Evolutionary conservation across 768 basidiomycete genomes (phyloP).

Genomic region (Mycena chlorophos): DNA sequence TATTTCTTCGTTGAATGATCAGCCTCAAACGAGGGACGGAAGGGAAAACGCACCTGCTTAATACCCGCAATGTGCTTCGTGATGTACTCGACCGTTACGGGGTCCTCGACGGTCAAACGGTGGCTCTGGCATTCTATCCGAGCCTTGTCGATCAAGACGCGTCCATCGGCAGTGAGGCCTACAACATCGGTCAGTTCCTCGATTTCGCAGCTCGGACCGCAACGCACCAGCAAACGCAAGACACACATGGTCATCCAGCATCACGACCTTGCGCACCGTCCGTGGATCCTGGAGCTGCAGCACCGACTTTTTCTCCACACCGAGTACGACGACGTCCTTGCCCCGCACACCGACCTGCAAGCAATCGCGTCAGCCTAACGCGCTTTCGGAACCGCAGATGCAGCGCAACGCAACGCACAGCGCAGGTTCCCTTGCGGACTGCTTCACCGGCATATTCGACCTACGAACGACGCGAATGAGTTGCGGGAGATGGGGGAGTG

Average conservation of each 20-base stretch:
- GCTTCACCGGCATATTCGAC: slow-evolving; percentile 99
- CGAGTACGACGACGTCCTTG: slow-evolving; percentile 90
- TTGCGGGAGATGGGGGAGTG: slow-evolving; percentile 10
- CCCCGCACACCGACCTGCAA: slow-evolving; percentile 91
- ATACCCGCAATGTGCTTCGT: slow-evolving; percentile 98
- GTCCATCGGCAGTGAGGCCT: slow-evolving; percentile 97
- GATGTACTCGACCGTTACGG: slow-evolving; percentile 97
- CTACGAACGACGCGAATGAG: slow-evolving; percentile 43
- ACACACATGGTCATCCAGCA: slow-evolving; percentile 97
- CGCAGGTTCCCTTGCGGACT: slow-evolving; percentile 95
- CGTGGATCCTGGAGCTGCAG: slow-evolving; percentile 97
- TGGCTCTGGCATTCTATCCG: slow-evolving; percentile 97
- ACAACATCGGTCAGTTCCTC: slow-evolving; percentile 17
- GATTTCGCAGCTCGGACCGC: slow-evolving; percentile 3
- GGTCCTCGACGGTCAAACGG: slow-evolving; percentile 95
- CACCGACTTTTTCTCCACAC: slow-evolving; percentile 98
- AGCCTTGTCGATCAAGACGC: slow-evolving; percentile 97
- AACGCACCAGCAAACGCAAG: slow-evolving; percentile 92
- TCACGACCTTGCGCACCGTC: slow-evolving; percentile 95
- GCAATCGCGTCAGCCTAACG: slow-evolving; percentile 9
- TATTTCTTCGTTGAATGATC: slow-evolving; percentile 7
- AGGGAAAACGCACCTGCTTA: slow-evolving; percentile 71
- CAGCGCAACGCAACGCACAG: slow-evolving; percentile 61
- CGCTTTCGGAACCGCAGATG: slow-evolving; percentile 4
- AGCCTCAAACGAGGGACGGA: not conserved